Evolutionary conservation across 2,329 filamentous ascomycete species (phyloP).

Genomic region (Blumeriella jaapii): DNA sequence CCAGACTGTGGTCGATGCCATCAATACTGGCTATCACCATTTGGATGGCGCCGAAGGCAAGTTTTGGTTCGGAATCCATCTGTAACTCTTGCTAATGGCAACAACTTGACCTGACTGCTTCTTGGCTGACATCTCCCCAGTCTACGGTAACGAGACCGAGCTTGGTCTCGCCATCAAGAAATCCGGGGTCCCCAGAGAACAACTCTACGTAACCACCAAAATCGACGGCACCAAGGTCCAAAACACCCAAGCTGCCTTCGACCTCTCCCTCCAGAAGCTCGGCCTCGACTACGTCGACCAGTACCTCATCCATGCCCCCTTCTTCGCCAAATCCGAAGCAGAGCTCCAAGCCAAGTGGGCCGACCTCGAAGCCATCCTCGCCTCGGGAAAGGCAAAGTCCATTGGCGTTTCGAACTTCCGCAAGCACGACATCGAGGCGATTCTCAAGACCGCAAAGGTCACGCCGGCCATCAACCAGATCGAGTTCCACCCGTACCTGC

Average conservation of each 20-base stretch:
- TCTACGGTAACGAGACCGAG: slow-evolving; percentile 55
- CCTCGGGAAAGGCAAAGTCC: slow-evolving; percentile 50
- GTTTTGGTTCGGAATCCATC: slow-evolving; percentile 10
- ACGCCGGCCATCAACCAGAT: slow-evolving; percentile 68
- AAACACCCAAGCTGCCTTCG: slow-evolving; percentile 37
- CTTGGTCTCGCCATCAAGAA: slow-evolving; percentile 61
- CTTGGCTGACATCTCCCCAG: slow-evolving; percentile 26
- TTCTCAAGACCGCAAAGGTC: slow-evolving; percentile 48
- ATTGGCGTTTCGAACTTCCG: slow-evolving; percentile 74
- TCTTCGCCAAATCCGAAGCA: slow-evolving; percentile 34
- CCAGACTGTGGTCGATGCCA: slow-evolving; percentile 45
- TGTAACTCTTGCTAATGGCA: not conserved
- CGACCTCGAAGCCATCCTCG: slow-evolving; percentile 53
- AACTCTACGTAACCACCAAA: slow-evolving; percentile 60
- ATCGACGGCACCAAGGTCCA: slow-evolving; percentile 29
- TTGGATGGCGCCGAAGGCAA: slow-evolving; percentile 63
- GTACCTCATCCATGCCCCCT: slow-evolving; percentile 53
- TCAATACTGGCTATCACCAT: slow-evolving; percentile 59
- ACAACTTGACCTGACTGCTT: not conserved
- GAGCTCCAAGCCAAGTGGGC: slow-evolving; percentile 49
- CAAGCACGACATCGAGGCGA: slow-evolving; percentile 40
- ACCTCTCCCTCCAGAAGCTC: slow-evolving; percentile 47
- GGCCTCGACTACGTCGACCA: slow-evolving; percentile 60
- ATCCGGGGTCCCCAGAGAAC: slow-evolving; percentile 49
- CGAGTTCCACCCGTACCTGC: slow-evolving; percentile 67